phyloP scores from a whole-genome alignment of 2,329 filamentous ascomycete genomes.

The Zalaria sp. region DNA sequence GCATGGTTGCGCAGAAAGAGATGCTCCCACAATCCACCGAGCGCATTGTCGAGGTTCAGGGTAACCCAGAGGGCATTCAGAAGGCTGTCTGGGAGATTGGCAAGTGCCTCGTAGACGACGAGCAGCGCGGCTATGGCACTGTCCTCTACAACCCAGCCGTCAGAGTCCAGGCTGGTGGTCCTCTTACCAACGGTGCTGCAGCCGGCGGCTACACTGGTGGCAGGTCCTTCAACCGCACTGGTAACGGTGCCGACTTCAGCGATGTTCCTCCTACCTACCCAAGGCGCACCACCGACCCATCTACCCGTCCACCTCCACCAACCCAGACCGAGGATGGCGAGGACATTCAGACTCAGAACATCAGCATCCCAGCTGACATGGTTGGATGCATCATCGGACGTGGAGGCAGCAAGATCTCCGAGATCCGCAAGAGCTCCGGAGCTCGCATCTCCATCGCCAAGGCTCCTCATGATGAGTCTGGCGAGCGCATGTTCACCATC shows the following conservation, averaged over 20 bases:
- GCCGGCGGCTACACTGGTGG: conserved; percentile 35
- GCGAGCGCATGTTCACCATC: conserved; percentile 99
- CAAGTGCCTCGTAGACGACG: conserved; percentile 95
- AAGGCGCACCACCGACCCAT: conserved; percentile 68
- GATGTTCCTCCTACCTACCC: conserved; percentile 62
- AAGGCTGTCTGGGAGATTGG: conserved; percentile 97
- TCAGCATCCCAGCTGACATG: conserved; percentile 99
- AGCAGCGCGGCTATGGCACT: conserved; percentile 91
- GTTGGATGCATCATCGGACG: conserved; percentile 98
- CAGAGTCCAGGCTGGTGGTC: conserved; percentile 55
- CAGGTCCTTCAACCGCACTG: conserved; percentile 61
- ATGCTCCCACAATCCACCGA: conserved; percentile 99
- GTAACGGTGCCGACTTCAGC: conserved; percentile 95
- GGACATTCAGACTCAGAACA: conserved; percentile 97
- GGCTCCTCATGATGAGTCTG: conserved; percentile 89
- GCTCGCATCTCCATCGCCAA: conserved; percentile 97
- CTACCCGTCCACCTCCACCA: conserved; percentile 59
- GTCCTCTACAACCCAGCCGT: conserved; percentile 96
- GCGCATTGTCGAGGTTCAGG: conserved; percentile 92
- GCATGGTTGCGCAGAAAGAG: conserved; percentile 99
- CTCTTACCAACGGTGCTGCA: conserved; percentile 36
- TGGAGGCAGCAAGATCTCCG: conserved; percentile 91
- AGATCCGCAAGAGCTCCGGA: conserved; percentile 93
- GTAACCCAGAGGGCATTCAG: conserved; percentile 87
- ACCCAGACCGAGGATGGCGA: conserved; percentile 93